phyloP scores from a whole-genome alignment of 2,329 filamentous ascomycete species.

The Nigrograna mackinnonii region DNA sequence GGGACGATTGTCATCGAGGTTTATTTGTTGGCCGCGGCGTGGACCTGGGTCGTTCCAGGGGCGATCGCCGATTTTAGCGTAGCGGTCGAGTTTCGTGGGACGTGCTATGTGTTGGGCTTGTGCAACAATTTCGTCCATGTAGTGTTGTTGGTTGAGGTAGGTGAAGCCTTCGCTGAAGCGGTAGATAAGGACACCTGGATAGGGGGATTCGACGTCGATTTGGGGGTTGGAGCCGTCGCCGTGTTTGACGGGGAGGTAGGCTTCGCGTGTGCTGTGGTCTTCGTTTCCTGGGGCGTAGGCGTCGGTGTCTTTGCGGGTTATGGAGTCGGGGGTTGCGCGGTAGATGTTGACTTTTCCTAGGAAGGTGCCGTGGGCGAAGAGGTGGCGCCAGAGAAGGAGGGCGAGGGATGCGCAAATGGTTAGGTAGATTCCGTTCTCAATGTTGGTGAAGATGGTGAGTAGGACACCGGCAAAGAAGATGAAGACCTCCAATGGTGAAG shows the following conservation, averaged over 20 bases:
- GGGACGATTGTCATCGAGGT: constrained; percentile 59
- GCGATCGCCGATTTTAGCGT: constrained; percentile 65
- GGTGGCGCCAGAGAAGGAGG: constrained; percentile 75
- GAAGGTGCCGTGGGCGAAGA: constrained; percentile 84
- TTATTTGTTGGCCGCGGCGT: constrained; percentile 55
- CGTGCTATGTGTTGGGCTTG: constrained; percentile 64
- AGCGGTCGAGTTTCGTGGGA: constrained; percentile 73
- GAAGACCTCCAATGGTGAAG: constrained; percentile 85
- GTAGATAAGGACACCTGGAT: constrained; percentile 95
- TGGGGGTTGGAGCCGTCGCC: constrained; percentile 89
- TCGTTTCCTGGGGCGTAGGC: constrained; percentile 8
- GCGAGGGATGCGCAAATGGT: constrained; percentile 78
- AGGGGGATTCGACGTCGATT: constrained; percentile 76
- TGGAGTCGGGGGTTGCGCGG: constrained; percentile 79
- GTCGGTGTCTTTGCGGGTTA: constrained; percentile 51
- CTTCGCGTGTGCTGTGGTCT: constrained; percentile 22
- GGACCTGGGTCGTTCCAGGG: constrained; percentile 96
- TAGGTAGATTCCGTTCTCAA: constrained; percentile 91
- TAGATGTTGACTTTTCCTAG: constrained; percentile 77
- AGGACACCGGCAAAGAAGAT: constrained; percentile 95
- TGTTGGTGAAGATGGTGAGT: constrained; percentile 83
- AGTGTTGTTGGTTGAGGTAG: constrained; percentile 90
- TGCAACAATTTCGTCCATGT: constrained; percentile 69
- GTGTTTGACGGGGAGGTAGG: constrained; percentile 74
- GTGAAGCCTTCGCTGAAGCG: constrained; percentile 95